phyloP scores from a whole-genome alignment of 345 rosid species.

The Citrus inodora region DNA sequence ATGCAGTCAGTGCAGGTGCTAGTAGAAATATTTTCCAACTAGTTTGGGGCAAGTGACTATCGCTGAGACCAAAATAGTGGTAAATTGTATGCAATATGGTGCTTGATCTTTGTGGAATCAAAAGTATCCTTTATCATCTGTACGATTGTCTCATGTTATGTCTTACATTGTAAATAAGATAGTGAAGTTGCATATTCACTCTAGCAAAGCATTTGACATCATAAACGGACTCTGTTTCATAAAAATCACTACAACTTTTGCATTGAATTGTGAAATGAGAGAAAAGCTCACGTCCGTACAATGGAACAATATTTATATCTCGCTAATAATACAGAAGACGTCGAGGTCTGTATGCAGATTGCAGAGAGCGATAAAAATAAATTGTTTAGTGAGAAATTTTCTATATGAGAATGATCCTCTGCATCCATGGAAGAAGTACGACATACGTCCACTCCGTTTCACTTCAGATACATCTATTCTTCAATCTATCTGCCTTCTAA shows the following conservation, averaged over 20 bases:
- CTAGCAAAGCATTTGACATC: neutral
- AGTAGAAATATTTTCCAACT: conserved; percentile 58
- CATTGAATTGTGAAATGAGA: neutral
- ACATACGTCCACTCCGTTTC: neutral
- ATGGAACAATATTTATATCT: neutral
- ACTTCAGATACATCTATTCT: conserved; percentile 6
- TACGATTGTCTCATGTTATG: neutral
- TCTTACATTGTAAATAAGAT: neutral
- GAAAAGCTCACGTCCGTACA: neutral
- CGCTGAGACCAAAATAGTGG: neutral
- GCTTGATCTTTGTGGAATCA: conserved; percentile 2
- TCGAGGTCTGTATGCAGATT: neutral
- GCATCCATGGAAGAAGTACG: neutral
- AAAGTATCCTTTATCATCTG: conserved; percentile 5
- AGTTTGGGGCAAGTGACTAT: conserved; percentile 48
- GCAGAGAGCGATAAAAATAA: too few species aligned
- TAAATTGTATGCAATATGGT: neutral
- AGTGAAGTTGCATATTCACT: neutral
- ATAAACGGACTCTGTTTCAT: neutral
- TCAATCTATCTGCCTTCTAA: conserved; percentile 23
- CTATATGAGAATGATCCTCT: neutral
- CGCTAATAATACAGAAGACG: neutral
- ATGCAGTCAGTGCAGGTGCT: conserved; percentile 40
- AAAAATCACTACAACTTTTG: neutral
- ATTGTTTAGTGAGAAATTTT: neutral